phyloP scores from a whole-genome alignment of 2,329 filamentous ascomycete species.

The Ceratocystis lukuohia region DNA sequence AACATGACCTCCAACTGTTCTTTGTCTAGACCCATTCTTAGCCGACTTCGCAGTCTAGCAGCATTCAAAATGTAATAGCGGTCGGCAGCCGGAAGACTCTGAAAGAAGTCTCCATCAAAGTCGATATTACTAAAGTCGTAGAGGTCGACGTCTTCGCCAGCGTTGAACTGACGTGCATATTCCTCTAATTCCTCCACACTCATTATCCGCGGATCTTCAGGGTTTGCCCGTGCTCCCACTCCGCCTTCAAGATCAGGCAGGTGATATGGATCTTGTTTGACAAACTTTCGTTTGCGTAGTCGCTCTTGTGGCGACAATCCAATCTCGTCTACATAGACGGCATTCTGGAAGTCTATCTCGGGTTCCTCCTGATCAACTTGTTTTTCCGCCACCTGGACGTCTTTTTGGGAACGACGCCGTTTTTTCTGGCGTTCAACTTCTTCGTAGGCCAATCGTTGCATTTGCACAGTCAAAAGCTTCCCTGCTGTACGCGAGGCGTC shows the following conservation, averaged over 20 bases:
- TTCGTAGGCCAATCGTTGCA: conserved; percentile 80
- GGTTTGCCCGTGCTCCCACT: conserved; percentile 73
- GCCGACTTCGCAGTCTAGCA: conserved; percentile 68
- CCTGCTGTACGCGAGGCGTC: conserved; percentile 87
- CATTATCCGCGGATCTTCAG: conserved; percentile 93
- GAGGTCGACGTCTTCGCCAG: conserved; percentile 76
- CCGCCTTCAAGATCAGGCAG: conserved; percentile 71
- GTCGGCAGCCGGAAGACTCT: conserved; percentile 76
- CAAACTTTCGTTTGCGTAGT: conserved; percentile 60
- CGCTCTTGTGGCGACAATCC: conserved; percentile 69
- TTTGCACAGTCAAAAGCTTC: conserved; percentile 82
- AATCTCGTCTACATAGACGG: conserved; percentile 86
- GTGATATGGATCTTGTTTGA: conserved; percentile 89
- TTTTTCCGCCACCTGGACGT: conserved; percentile 28
- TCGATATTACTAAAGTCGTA: conserved; percentile 99
- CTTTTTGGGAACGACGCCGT: conserved; percentile 27
- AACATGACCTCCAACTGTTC: conserved; percentile 96
- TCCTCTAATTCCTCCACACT: conserved; percentile 85
- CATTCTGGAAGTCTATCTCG: conserved; percentile 47
- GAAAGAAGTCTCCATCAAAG: conserved; percentile 91
- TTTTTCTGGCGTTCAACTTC: conserved; percentile 51
- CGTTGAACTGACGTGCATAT: conserved; percentile 84
- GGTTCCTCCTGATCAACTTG: conserved; percentile 38
- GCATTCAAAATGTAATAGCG: conserved; percentile 97
- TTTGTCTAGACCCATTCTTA: conserved; percentile 93